Conservation (phyloP, 306 rosid species). For the Sechiopsis laciniata region DNA sequence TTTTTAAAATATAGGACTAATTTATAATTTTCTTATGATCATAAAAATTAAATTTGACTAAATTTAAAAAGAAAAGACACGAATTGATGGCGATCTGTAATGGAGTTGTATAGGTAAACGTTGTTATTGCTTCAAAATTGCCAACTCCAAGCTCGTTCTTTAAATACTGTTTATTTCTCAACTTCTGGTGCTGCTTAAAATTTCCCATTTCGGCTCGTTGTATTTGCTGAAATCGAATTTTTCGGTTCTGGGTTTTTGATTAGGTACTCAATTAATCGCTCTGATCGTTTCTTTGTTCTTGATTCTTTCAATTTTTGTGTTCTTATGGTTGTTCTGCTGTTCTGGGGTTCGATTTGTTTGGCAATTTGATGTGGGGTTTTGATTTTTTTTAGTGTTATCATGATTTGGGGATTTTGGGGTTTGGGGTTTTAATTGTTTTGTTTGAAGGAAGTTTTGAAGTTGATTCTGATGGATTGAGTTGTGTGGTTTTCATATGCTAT, state of each 20-base stretch:
- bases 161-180: not conserved
- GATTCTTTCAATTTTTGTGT: not conserved
- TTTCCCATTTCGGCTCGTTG: not conserved
- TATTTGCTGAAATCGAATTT: not conserved
- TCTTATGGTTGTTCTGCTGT: not conserved
- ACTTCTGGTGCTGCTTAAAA: not conserved
- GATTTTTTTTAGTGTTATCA: not conserved
- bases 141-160: conserved; percentile 1
- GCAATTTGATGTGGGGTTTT: not conserved
- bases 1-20: too few species aligned
- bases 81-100: conserved; percentile 1
- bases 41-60: too few species aligned
- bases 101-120: not conserved
- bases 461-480: not conserved
- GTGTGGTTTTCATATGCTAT: too few species aligned
- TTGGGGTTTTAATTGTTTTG: not conserved
- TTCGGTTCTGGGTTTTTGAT: not conserved
- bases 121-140: not conserved
- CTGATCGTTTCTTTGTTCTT: not conserved
- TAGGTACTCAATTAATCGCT: conserved; percentile 6
- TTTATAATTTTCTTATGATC: too few species aligned
- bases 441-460: not conserved
- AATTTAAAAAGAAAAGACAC: not conserved
- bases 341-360: not conserved
- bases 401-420: not conserved